These are phyloP conservation scores for Sporisorium reilianum DNA, from an alignment of 1,284 basidiomycete genomes.

Conservation along the genomic window DNA sequence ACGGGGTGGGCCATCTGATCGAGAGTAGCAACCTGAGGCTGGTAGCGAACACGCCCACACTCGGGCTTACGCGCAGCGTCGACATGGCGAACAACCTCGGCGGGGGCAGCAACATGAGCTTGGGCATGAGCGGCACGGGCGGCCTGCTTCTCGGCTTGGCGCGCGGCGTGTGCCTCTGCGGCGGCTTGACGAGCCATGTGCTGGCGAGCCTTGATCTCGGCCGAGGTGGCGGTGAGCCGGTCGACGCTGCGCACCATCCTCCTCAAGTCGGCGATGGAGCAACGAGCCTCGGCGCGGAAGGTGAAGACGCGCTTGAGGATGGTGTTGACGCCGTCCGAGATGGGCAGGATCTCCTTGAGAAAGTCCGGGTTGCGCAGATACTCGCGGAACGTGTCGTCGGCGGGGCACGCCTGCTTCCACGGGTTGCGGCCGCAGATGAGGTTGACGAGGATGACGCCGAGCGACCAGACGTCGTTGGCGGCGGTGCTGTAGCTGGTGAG, in stretches of 20 bases:
- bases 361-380: conserved; percentile 66
- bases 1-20: conserved; percentile 24
- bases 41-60: conserved; percentile 24
- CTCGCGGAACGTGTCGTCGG: conserved; percentile 78
- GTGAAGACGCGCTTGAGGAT: conserved; percentile 67
- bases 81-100: conserved; percentile 36
- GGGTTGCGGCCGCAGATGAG: conserved; percentile 88
- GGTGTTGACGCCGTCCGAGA: conserved; percentile 65
- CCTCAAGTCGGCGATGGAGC: conserved; percentile 59
- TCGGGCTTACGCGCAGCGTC: conserved; percentile 37
- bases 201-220: conserved; percentile 56
- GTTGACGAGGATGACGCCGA: conserved; percentile 92
- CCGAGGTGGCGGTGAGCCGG: conserved; percentile 63
- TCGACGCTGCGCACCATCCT: conserved; percentile 56
- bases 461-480: conserved; percentile 87
- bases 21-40: conserved; percentile 36
- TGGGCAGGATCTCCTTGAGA: conserved; percentile 66
- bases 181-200: conserved; percentile 43
- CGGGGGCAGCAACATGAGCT: conserved; percentile 15
- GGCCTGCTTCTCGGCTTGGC: conserved; percentile 47
- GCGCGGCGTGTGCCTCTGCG: conserved; percentile 38
- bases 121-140: conserved; percentile 28
- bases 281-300: conserved; percentile 61
- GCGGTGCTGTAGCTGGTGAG: conserved; percentile 78
- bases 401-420: conserved; percentile 81